Evolutionary conservation across 129 eudicot genomes (phyloP).

Genomic region (Flaveria trinervia): DNA sequence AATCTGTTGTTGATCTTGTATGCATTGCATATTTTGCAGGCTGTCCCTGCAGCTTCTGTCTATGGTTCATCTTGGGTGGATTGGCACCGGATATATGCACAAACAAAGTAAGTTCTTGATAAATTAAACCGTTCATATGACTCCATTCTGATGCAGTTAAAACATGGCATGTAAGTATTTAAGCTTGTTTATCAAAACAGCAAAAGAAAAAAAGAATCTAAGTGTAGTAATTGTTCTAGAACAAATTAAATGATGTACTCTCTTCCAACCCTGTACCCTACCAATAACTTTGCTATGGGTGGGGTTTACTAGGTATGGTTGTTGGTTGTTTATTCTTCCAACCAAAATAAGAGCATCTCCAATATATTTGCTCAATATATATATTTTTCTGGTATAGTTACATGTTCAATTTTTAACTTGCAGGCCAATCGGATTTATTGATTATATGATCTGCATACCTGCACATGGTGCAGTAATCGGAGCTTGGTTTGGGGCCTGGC

Average conservation of each 20-base stretch:
- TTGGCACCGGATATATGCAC: constrained; percentile 83
- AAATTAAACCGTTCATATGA: constrained; percentile 13
- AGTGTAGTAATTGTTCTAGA: neutral
- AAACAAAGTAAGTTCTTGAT: constrained; percentile 58
- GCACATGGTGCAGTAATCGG: constrained; percentile 92
- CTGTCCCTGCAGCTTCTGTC: constrained; percentile 79
- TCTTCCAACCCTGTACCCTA: neutral
- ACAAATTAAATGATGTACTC: neutral
- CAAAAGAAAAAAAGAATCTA: neutral
- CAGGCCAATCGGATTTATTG: constrained; percentile 59
- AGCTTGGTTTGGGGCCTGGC: constrained; percentile 56
- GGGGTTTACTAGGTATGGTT: too few relatives aligned
- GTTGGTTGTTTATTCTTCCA: neutral
- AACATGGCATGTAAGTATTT: neutral
- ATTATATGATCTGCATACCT: constrained; percentile 73
- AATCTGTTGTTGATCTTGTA: constrained; percentile 13
- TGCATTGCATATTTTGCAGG: constrained; percentile 42
- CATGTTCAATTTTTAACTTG: constrained; percentile 21
- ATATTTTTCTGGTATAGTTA: constrained; percentile 1
- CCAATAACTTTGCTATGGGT: too few relatives aligned
- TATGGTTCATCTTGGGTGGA: constrained; percentile 85
- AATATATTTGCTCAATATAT: constrained; percentile 4
- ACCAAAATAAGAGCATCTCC: constrained; percentile 1
- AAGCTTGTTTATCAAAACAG: neutral
- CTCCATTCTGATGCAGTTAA: neutral